Evolutionary conservation across 2,329 filamentous ascomycete species (phyloP).

Genomic region (Sclerotiophoma versabilis): DNA sequence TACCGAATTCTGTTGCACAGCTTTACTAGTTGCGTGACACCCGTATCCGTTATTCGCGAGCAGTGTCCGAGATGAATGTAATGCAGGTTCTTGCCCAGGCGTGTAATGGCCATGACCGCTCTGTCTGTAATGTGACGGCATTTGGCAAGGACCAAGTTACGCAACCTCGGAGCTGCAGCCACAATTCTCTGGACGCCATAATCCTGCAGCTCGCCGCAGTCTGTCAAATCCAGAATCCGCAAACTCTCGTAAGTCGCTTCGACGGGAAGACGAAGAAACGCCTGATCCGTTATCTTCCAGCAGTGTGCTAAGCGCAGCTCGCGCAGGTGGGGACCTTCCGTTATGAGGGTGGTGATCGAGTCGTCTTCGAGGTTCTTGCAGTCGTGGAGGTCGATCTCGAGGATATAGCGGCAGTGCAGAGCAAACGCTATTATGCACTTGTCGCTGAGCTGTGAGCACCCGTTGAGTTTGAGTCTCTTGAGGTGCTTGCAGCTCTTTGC

Average conservation of each 20-base stretch:
- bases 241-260: conserved; percentile 81
- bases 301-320: conserved; percentile 90
- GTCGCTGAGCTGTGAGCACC: conserved; percentile 85
- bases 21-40: conserved; percentile 83
- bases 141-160: conserved; percentile 93
- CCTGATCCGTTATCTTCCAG: conserved; percentile 81
- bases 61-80: conserved; percentile 97
- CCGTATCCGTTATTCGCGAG: conserved; percentile 85
- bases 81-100: conserved; percentile 92
- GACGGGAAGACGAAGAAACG: conserved; percentile 79
- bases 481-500: conserved; percentile 84
- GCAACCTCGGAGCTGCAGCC: conserved; percentile 80
- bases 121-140: conserved; percentile 91
- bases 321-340: conserved; percentile 80
- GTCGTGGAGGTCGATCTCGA: conserved; percentile 94
- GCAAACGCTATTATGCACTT: conserved; percentile 85
- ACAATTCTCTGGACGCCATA: conserved; percentile 89
- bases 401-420: conserved; percentile 84
- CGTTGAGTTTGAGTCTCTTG: conserved; percentile 95
- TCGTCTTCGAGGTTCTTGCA: conserved; percentile 82
- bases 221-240: conserved; percentile 91
- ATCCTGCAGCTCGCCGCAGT: conserved; percentile 83
- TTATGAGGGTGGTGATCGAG: conserved; percentile 81
- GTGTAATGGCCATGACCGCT: conserved; percentile 85
- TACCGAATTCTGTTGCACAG: conserved; percentile 93